Percentiles rank a stretch among this genome's conserved stretches.
These are phyloP conservation scores for Podaxis sp. DNA, from an alignment of 768 basidiomycete genomes.

Conservation along the genomic window DNA sequence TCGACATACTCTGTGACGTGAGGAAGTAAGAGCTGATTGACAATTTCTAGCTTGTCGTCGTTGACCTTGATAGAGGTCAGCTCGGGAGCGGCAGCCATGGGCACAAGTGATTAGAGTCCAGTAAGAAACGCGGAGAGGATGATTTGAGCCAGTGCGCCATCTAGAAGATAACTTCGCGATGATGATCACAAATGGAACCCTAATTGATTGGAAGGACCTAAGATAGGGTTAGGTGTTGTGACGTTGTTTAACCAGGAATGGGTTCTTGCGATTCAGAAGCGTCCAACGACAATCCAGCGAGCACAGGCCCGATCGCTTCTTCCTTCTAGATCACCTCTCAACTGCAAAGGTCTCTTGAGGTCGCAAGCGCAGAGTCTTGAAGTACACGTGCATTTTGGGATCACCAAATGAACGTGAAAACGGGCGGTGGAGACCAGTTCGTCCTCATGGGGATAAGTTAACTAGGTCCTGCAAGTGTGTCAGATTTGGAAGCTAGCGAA, in stretches of 20 bases:
- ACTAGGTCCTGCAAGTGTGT: not conserved
- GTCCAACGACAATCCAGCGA: not conserved
- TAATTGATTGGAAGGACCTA: not conserved
- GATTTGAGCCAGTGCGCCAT: not conserved
- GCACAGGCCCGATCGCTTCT: not conserved
- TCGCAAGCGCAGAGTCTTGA: not conserved
- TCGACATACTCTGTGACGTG: conserved; percentile 64
- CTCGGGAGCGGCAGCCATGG: conserved; percentile 25
- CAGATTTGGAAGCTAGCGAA: not conserved
- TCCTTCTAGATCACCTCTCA: not conserved
- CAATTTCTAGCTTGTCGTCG: conserved; percentile 66
- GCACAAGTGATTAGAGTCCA: not conserved
- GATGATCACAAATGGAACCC: not conserved
- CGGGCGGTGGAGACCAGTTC: not conserved
- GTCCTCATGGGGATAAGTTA: not conserved
- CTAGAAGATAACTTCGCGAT: not conserved
- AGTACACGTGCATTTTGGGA: not conserved
- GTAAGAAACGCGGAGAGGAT: too few species aligned
- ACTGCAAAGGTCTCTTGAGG: not conserved
- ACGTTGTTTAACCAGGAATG: not conserved
- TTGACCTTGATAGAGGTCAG: conserved; percentile 42
- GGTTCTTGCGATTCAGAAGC: not conserved
- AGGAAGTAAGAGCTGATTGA: conserved; percentile 88
- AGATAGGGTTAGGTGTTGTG: not conserved
- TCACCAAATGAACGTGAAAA: not conserved